phyloP scores from a whole-genome alignment of 2,329 filamentous ascomycete genomes.

The Hymenoscyphus infarciens region DNA sequence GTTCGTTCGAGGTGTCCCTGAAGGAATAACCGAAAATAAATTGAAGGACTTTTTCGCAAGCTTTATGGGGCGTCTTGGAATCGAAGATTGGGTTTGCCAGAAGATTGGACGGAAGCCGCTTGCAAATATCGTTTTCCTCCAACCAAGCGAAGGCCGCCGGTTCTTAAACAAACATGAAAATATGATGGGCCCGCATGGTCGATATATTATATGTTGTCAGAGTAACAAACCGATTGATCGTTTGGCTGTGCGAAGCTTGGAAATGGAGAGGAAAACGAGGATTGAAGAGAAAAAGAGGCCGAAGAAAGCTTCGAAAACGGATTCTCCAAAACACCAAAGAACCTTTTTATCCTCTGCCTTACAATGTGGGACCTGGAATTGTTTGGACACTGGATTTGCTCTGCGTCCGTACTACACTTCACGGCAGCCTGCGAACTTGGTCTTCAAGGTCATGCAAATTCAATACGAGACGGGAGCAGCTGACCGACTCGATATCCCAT shows the following conservation, averaged over 20 bases:
- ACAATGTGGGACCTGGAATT: background rate
- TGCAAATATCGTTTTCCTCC: constrained; percentile 44
- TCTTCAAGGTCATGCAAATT: constrained; percentile 4
- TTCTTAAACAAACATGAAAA: background rate
- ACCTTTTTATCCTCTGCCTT: background rate
- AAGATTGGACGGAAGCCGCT: constrained; percentile 40
- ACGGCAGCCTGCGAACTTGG: background rate
- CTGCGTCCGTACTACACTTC: background rate
- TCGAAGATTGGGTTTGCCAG: constrained; percentile 41
- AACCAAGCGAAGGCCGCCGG: constrained; percentile 14
- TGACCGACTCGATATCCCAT: background rate
- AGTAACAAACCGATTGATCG: background rate
- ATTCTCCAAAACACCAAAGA: background rate
- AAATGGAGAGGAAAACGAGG: background rate
- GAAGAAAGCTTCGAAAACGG: background rate
- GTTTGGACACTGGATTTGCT: background rate
- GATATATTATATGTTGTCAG: background rate
- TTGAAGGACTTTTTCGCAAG: constrained; percentile 40
- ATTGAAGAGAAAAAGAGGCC: background rate
- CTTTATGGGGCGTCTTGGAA: constrained; percentile 37
- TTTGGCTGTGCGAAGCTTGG: background rate
- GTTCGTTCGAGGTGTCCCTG: constrained; percentile 41
- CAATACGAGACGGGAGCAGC: background rate
- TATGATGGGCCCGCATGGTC: background rate
- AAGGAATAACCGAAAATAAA: constrained; percentile 39